Percentiles rank a stretch among this genome's conserved stretches.
Conservation (phyloP, 441 rosid genomes). For the Flueggea neowawraea region DNA sequence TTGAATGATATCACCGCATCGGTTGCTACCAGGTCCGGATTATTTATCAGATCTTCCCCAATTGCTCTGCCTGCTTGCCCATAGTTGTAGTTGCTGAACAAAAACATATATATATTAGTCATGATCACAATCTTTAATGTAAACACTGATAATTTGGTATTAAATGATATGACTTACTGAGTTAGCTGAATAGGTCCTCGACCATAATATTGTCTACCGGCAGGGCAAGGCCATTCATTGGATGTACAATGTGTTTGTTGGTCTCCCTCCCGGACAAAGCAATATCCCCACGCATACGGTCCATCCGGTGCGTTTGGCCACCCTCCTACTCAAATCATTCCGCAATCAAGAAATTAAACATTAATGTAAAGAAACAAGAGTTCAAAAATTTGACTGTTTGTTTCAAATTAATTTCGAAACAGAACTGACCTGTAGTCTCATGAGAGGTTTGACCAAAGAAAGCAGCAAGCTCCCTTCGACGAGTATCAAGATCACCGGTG, state of each 20-base stretch:
- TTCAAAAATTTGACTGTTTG: too few relatives aligned
- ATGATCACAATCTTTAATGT: too few relatives aligned
- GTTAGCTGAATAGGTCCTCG: conserved; percentile 29
- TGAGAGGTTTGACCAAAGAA: conserved; percentile 41
- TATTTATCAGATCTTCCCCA: conserved; percentile 17
- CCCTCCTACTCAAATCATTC: conserved; percentile 12
- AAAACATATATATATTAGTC: too few relatives aligned
- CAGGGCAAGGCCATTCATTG: conserved; percentile 19
- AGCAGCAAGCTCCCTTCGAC: conserved; percentile 29
- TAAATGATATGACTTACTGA: conserved; percentile 13
- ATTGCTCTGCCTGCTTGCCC: conserved; percentile 23
- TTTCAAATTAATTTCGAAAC: background rate
- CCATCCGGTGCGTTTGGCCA: conserved; percentile 20
- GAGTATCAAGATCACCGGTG: conserved; percentile 18
- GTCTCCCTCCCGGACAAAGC: conserved; percentile 17
- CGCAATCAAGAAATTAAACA: background rate
- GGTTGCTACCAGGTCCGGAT: conserved; percentile 31
- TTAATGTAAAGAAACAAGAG: background rate
- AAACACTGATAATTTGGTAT: background rate
- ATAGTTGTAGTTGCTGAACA: conserved; percentile 27
- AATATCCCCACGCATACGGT: conserved; percentile 36
- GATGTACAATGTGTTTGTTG: conserved; percentile 16
- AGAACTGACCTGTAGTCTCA: conserved; percentile 27
- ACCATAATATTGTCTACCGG: conserved; percentile 26
- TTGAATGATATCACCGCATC: conserved; percentile 22